A percentile compares a stretch with the other conserved stretches of the same genome.
These are phyloP conservation scores for Aspergillus unguis DNA, from an alignment of 2,329 filamentous ascomycete species.

Conservation along the genomic window DNA sequence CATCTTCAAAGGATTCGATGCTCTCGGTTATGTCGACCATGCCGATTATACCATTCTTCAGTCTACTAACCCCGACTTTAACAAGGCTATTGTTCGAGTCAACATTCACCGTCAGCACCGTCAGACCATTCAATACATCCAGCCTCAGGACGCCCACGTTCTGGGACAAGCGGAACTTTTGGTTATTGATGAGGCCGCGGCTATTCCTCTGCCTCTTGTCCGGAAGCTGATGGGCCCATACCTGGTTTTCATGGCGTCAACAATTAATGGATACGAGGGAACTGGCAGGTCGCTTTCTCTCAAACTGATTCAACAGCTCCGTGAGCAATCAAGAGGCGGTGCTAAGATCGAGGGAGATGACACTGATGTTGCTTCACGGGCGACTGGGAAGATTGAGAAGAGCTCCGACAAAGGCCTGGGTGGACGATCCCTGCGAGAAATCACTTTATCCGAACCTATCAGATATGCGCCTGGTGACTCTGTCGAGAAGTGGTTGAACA, in stretches of 20 bases:
- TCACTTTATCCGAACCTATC: constrained; percentile 90
- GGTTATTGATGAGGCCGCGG: constrained; percentile 96
- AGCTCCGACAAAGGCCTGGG: constrained; percentile 57
- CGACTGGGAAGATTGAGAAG: constrained; percentile 71
- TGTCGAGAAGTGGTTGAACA: constrained; percentile 96
- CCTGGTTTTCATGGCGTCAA: constrained; percentile 98
- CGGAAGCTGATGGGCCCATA: constrained; percentile 95
- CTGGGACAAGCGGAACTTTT: constrained; percentile 91
- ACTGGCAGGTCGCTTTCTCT: constrained; percentile 91
- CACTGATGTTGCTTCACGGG: constrained; percentile 70
- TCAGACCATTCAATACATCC: constrained; percentile 97
- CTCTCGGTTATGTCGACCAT: constrained; percentile 88
- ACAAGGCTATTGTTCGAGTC: constrained; percentile 96
- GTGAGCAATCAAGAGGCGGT: constrained; percentile 78
- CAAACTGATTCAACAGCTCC: constrained; percentile 94
- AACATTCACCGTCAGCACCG: constrained; percentile 93
- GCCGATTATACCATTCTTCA: constrained; percentile 97
- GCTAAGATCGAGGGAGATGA: constrained; percentile 55
- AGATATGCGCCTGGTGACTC: constrained; percentile 86
- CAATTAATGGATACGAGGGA: constrained; percentile 97
- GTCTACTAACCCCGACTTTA: constrained; percentile 96
- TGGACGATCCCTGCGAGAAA: constrained; percentile 82
- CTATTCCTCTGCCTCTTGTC: constrained; percentile 89
- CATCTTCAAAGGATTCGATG: constrained; percentile 96
- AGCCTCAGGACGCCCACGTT: constrained; percentile 92